These are phyloP conservation scores for Dalbergia cultrata DNA, from an alignment of 306 rosid genomes.

Conservation along the genomic window DNA sequence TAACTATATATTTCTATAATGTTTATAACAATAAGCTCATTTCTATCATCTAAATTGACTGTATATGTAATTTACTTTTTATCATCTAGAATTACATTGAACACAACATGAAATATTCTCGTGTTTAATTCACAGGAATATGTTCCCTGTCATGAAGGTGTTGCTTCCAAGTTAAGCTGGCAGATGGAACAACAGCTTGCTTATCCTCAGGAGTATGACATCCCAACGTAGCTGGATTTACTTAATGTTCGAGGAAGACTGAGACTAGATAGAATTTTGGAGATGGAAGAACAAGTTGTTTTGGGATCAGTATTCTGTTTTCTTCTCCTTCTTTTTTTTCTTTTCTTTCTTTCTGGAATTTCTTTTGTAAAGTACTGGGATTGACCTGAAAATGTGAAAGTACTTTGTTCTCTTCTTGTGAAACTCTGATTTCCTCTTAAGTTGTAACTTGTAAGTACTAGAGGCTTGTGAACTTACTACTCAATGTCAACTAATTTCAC, in stretches of 20 bases:
- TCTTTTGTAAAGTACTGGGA: slow-evolving; percentile 70
- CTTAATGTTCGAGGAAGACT: slow-evolving; percentile 46
- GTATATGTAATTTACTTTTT: background rate
- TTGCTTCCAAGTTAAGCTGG: slow-evolving; percentile 91
- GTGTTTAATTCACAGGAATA: slow-evolving; percentile 69
- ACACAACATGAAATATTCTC: background rate
- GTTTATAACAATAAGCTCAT: background rate
- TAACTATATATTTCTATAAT: background rate
- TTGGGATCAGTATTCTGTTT: slow-evolving; percentile 53
- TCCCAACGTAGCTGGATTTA: slow-evolving; percentile 67
- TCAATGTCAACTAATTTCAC: slow-evolving; percentile 59
- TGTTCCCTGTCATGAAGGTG: slow-evolving; percentile 93
- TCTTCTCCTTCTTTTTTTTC: slow-evolving; percentile 3
- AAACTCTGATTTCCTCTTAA: slow-evolving; percentile 53
- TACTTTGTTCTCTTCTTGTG: slow-evolving; percentile 54
- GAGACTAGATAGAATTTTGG: slow-evolving; percentile 62
- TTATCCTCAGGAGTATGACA: slow-evolving; percentile 73
- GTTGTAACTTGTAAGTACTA: slow-evolving; percentile 59
- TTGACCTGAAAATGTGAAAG: slow-evolving; percentile 66
- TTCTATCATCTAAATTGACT: background rate
- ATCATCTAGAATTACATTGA: background rate
- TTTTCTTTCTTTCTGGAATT: slow-evolving; percentile 9
- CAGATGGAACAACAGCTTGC: slow-evolving; percentile 78
- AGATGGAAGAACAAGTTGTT: slow-evolving; percentile 57
- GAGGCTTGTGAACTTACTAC: slow-evolving; percentile 54